phyloP scores from a whole-genome alignment of 1,139 yeast species.

The Meyerozyma athensensis region DNA sequence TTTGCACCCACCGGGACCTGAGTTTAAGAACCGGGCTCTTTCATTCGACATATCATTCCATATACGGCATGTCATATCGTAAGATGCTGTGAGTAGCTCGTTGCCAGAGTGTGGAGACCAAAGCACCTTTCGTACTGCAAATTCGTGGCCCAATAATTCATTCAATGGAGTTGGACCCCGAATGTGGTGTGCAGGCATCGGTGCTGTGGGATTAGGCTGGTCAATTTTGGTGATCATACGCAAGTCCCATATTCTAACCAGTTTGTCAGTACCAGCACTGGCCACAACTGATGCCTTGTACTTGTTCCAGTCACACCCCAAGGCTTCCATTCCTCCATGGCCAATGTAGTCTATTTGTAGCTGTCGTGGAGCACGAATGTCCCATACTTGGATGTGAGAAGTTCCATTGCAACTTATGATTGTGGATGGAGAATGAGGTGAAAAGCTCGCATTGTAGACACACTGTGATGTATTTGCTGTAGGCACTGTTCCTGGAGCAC shows the following conservation, averaged over 20 bases:
- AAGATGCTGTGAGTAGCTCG: slow-evolving; percentile 69
- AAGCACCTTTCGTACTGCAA: slow-evolving; percentile 73
- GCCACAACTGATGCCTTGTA: slow-evolving; percentile 76
- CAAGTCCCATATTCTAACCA: slow-evolving; percentile 82
- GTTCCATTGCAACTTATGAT: slow-evolving; percentile 77
- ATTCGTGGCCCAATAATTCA: slow-evolving; percentile 81
- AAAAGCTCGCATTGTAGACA: slow-evolving; percentile 74
- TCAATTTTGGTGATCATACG: slow-evolving; percentile 55
- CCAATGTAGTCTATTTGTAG: slow-evolving; percentile 60
- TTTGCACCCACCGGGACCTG: slow-evolving; percentile 30
- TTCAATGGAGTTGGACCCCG: slow-evolving; percentile 68
- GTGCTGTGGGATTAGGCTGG: slow-evolving; percentile 31
- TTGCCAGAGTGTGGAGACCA: slow-evolving; percentile 90
- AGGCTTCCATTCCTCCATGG: slow-evolving; percentile 77
- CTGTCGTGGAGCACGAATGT: slow-evolving; percentile 63
- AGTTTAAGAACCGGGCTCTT: slow-evolving; percentile 41
- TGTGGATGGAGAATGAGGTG: slow-evolving; percentile 78
- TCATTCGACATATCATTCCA: slow-evolving; percentile 74
- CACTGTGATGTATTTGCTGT: slow-evolving; percentile 40
- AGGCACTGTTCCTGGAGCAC: slow-evolving; percentile 4
- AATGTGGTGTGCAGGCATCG: slow-evolving; percentile 40
- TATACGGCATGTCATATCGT: slow-evolving; percentile 86
- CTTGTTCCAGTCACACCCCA: slow-evolving; percentile 86
- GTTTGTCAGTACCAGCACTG: slow-evolving; percentile 85
- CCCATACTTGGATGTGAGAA: slow-evolving; percentile 79